phyloP scores from a whole-genome alignment of 2,329 filamentous ascomycete genomes.

The Fusarium begoniae region DNA sequence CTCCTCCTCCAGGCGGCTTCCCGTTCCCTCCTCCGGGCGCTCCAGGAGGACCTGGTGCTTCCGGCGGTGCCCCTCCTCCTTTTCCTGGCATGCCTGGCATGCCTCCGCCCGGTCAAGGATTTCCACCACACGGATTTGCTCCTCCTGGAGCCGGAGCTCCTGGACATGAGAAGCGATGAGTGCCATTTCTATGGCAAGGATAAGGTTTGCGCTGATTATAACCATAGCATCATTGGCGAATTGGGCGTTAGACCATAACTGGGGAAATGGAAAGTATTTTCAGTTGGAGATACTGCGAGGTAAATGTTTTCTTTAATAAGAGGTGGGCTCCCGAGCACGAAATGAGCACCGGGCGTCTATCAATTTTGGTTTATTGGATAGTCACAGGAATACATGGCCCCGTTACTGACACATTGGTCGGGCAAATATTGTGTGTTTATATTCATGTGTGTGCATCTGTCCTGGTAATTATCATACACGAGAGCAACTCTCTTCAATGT shows the following conservation, averaged over 20 bases:
- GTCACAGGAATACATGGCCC: neutral
- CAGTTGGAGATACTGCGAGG: constrained; percentile 1
- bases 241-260: constrained; percentile 45
- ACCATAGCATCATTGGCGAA: constrained; percentile 43
- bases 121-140: constrained; percentile 51
- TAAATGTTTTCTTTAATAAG: neutral
- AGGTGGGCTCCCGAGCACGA: neutral
- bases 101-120: constrained; percentile 55
- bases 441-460: neutral
- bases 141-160: constrained; percentile 48
- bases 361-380: neutral
- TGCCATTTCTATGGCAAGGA: constrained; percentile 1
- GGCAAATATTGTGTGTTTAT: constrained; percentile 23
- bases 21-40: constrained; percentile 53
- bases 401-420: constrained; percentile 6
- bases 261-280: constrained; percentile 15
- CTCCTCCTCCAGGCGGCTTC: constrained; percentile 38
- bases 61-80: constrained; percentile 40
- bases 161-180: constrained; percentile 53
- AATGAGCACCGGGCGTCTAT: neutral
- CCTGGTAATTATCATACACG: constrained; percentile 30
- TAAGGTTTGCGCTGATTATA: constrained; percentile 30
- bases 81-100: constrained; percentile 50
- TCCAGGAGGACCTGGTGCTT: constrained; percentile 39
- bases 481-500: constrained; percentile 22